These are phyloP conservation scores for Excoecaria agallocha DNA, from an alignment of 345 rosid genomes.

Conservation along the genomic window DNA sequence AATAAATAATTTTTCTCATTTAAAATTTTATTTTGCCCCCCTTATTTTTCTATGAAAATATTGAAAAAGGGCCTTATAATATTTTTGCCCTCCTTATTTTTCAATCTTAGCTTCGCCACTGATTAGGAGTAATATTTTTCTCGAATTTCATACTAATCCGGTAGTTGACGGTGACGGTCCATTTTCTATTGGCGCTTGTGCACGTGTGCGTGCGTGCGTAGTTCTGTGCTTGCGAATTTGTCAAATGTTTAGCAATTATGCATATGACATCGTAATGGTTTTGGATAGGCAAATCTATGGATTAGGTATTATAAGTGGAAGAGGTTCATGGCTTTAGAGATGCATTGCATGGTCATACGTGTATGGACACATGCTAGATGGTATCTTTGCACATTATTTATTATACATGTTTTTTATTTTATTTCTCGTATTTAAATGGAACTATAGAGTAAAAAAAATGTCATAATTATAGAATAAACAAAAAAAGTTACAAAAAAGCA, in stretches of 20 bases:
- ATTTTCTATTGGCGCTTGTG: neutral
- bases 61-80: too few species aligned
- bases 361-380: neutral
- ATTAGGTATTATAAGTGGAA: neutral
- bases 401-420: too few species aligned
- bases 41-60: too few species aligned
- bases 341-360: neutral
- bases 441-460: neutral
- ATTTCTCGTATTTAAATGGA: neutral
- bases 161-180: neutral
- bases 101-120: too few species aligned
- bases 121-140: neutral
- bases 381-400: neutral
- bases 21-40: too few species aligned
- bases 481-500: too few species aligned
- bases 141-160: neutral
- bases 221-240: neutral
- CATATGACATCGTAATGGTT: neutral
- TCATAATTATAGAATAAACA: too few species aligned
- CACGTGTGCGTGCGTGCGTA: constrained; percentile 1
- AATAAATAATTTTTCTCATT: too few species aligned
- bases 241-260: neutral
- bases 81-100: too few species aligned
- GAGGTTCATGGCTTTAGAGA: neutral
- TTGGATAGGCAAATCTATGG: neutral